Conservation (phyloP, 352 stramenopile species). For the Globisporangium orthogonon region DNA sequence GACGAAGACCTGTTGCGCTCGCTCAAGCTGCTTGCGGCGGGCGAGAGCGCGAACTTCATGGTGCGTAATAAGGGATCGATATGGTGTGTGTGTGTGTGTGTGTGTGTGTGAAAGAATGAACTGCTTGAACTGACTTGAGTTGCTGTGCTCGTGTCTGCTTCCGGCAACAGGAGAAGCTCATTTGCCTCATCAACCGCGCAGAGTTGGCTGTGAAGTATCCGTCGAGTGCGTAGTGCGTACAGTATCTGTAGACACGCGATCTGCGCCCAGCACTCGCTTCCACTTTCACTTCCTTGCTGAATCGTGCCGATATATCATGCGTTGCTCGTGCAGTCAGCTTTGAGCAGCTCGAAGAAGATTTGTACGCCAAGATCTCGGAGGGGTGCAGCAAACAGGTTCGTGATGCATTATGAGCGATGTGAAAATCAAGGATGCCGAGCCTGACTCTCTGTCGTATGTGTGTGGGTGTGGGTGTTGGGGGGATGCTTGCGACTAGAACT, state of each 20-base stretch:
- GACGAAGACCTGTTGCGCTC: slow-evolving; percentile 73
- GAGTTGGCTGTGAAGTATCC: slow-evolving; percentile 80
- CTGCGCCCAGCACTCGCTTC: neutral
- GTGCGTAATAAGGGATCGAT: too few species aligned
- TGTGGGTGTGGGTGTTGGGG: neutral
- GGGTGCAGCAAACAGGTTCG: slow-evolving; percentile 52
- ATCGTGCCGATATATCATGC: neutral
- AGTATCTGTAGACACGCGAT: slow-evolving; percentile 6
- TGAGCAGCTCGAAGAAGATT: slow-evolving; percentile 75
- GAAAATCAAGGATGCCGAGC: neutral
- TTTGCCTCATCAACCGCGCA: slow-evolving; percentile 76
- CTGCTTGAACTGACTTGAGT: neutral
- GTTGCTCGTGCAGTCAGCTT: slow-evolving; percentile 51
- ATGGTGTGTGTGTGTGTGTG: too few species aligned
- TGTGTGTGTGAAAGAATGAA: neutral
- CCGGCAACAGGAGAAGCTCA: slow-evolving; percentile 64
- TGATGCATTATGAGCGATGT: neutral
- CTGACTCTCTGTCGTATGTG: neutral
- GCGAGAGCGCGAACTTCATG: slow-evolving; percentile 73
- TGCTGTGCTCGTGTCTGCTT: neutral
- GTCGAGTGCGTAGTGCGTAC: slow-evolving; percentile 28
- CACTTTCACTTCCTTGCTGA: neutral
- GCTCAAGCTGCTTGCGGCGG: slow-evolving; percentile 60
- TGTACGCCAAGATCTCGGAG: slow-evolving; percentile 61
- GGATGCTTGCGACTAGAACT: slow-evolving; percentile 24